phyloP scores from a whole-genome alignment of 2,329 filamentous ascomycete genomes.

The Calonectria crousiana region DNA sequence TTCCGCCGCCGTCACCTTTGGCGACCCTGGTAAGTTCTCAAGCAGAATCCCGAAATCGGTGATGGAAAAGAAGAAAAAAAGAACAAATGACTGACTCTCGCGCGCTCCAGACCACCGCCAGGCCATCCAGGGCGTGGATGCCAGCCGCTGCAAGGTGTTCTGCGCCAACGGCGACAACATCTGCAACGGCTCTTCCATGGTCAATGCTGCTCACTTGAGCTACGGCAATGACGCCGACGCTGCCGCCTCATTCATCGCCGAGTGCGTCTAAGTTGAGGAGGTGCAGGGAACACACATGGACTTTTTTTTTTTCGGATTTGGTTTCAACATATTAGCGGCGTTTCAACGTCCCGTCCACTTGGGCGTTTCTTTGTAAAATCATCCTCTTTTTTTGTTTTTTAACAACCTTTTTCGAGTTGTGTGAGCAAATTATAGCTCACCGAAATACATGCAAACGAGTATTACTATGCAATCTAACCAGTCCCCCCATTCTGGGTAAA shows the following conservation, averaged over 20 bases:
- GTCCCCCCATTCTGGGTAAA: neutral
- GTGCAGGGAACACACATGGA: neutral
- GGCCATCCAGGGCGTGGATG: slow-evolving; percentile 36
- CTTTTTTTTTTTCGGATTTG: too few relatives aligned
- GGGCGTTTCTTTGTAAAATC: neutral
- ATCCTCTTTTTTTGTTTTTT: neutral
- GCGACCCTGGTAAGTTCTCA: slow-evolving; percentile 43
- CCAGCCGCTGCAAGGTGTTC: slow-evolving; percentile 43
- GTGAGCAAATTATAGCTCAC: neutral
- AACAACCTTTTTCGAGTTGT: neutral
- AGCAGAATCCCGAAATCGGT: neutral
- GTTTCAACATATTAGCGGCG: neutral
- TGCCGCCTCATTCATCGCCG: slow-evolving; percentile 45
- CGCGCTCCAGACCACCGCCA: slow-evolving; percentile 33
- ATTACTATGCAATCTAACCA: neutral
- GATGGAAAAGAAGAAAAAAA: neutral
- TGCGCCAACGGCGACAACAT: slow-evolving; percentile 50
- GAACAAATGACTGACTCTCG: slow-evolving; percentile 19
- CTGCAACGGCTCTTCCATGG: slow-evolving; percentile 44
- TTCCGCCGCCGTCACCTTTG: slow-evolving; percentile 47
- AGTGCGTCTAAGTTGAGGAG: slow-evolving; percentile 29
- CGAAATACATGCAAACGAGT: neutral
- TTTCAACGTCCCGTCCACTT: neutral
- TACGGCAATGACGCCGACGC: slow-evolving; percentile 46
- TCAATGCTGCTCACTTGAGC: slow-evolving; percentile 43